These are phyloP conservation scores for Trypanosoma grayi DNA, from an alignment of 208 protist species.

Conservation along the genomic window DNA sequence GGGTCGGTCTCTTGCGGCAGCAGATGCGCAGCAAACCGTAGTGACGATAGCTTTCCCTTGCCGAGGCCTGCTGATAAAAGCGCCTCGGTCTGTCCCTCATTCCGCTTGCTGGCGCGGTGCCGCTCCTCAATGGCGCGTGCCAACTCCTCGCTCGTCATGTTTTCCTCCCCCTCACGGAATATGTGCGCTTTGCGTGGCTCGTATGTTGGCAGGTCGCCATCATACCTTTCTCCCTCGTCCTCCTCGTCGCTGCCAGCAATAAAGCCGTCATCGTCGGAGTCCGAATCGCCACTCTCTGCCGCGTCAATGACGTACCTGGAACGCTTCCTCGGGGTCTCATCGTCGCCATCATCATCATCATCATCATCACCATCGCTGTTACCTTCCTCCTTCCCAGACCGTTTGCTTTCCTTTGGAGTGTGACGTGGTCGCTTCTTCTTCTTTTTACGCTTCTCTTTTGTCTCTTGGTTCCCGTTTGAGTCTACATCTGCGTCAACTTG, in stretches of 20 bases:
- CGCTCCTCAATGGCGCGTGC: conserved; percentile 78
- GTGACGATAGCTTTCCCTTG: conserved; percentile 55
- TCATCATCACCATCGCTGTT: conserved; percentile 29
- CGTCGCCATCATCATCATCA: conserved; percentile 23
- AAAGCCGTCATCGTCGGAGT: conserved; percentile 35
- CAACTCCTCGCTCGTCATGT: conserved; percentile 68
- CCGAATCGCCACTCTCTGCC: conserved; percentile 34
- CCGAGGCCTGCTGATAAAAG: conserved; percentile 26
- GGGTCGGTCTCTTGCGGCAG: conserved; percentile 78
- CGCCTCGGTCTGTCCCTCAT: conserved; percentile 18
- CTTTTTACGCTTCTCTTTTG: background rate
- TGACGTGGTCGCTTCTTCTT: conserved; percentile 17
- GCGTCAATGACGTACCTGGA: conserved; percentile 52
- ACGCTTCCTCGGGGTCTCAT: conserved; percentile 18
- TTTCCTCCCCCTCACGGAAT: conserved; percentile 71
- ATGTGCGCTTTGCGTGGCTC: conserved; percentile 36
- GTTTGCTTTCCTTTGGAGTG: conserved; percentile 24
- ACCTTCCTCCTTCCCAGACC: conserved; percentile 16
- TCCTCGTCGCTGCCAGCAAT: conserved; percentile 54
- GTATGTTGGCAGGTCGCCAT: conserved; percentile 12
- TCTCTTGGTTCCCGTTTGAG: background rate
- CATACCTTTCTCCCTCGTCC: conserved; percentile 17
- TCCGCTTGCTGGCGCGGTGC: conserved; percentile 20
- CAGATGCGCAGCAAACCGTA: conserved; percentile 67
- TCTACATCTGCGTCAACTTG: background rate